Conservation (phyloP, 352 stramenopile genomes). For the Globisporangium splendens region DNA sequence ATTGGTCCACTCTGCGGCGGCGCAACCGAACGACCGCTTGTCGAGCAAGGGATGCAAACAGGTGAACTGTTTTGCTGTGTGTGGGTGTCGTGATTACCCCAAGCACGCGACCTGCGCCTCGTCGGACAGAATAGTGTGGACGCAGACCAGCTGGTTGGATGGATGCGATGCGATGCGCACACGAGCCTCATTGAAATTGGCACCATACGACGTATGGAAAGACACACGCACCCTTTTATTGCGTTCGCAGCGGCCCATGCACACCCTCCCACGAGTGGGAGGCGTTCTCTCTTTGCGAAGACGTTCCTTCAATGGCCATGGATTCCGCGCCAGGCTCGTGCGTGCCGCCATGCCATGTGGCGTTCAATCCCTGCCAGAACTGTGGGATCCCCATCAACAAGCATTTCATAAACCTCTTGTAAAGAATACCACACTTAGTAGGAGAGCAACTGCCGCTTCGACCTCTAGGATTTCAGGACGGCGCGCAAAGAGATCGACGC, state of each 20-base stretch:
- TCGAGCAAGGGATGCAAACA: neutral
- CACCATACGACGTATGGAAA: no score
- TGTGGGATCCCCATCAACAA: neutral
- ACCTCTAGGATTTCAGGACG: no score
- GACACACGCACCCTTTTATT: no score
- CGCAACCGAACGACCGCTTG: constrained; percentile 2
- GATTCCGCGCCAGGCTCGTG: neutral
- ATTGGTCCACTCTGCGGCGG: neutral
- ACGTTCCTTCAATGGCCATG: neutral
- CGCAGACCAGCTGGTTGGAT: neutral
- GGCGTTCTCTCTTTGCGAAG: no score
- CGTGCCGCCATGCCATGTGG: constrained; percentile 6
- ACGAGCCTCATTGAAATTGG: neutral
- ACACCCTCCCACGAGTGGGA: no score
- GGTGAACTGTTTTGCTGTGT: no score
- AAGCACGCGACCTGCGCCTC: no score
- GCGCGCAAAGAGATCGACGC: no score
- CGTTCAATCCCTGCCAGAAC: neutral
- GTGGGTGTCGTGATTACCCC: no score
- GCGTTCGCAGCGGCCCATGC: no score
- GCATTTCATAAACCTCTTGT: neutral
- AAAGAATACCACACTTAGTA: neutral
- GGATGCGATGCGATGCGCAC: neutral
- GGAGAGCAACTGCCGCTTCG: neutral
- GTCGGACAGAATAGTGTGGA: no score